Base-by-base conservation (phyloP, 768 basidiomycete genomes). In the Kwoniella sp. region DNA sequence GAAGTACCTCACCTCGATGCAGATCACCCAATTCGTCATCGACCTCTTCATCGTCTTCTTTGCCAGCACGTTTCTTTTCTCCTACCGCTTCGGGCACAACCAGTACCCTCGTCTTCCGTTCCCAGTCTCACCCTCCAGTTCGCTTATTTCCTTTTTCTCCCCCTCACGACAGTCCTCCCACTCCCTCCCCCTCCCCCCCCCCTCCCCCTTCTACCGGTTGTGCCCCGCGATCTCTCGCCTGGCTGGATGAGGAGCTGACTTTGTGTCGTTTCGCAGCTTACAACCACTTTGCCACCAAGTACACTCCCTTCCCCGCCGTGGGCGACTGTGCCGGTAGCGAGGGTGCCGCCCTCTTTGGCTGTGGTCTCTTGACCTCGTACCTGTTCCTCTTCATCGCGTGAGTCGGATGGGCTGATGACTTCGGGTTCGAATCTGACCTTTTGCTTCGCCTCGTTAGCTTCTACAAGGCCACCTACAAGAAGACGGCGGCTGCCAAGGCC, bases 1-100 rank as follows among this genome's bases (percentile, higher is more conserved):
- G 80, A 91, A 91, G 76, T 91, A 99, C 76, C 76, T 98, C 57
- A 99, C 95, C 33, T 83, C 81, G 22, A 86, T 99, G 85, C 95
- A 99, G 78, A 99, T 99, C 65, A 80, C 80, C 20, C 95, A 99
- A 77, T 99, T 98, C 73, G 76, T 98, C 58, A 84, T 98, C 69
- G 93, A 99, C 76, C 77, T 99, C 17, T 81, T 81, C 74, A 77
- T 87, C 50, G 88, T 92, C 57, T 98, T 95, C 80, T 95, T 92
- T 63, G 95, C 89, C 70, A 91, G 92, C 89, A 70, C 65, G 91
- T 85, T 49, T 45, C 59, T 66, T 15, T 57, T 63, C 60, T 53
- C 54, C 39, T 50, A 58, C 42, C 55, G 58, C 49, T 51, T 60
- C 43, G 37, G 43, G 48, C 48, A 60, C 52, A 59, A 56, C 56